phyloP scores from a whole-genome alignment of 1,139 yeast species.

The Yamadazyma songkhlaensis region DNA sequence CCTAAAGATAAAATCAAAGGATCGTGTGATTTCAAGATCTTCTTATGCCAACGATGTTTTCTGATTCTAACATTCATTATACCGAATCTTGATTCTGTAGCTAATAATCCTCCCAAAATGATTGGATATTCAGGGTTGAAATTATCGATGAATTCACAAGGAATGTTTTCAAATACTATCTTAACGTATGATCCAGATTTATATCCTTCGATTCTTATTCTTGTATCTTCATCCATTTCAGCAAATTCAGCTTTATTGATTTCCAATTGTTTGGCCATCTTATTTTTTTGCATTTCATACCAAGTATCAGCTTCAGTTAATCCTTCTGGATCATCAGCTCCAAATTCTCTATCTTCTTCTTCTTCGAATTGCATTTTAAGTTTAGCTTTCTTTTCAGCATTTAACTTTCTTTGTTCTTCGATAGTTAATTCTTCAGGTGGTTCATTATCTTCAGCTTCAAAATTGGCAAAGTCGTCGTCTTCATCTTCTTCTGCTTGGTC shows the following conservation, averaged over 20 bases:
- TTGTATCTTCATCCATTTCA: conserved; percentile 69
- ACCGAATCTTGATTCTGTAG: conserved; percentile 92
- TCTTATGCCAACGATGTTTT: conserved; percentile 99
- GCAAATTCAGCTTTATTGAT: conserved; percentile 81
- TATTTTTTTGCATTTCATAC: conserved; percentile 96
- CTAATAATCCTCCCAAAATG: conserved; percentile 83
- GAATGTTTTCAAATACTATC: conserved; percentile 75
- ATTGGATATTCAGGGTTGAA: conserved; percentile 85
- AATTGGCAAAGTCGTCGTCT: conserved; percentile 50
- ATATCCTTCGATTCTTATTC: conserved; percentile 85
- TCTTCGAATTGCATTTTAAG: conserved; percentile 87
- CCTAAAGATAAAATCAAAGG: conserved; percentile 92
- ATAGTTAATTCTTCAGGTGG: conserved; percentile 47
- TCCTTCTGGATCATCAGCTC: conserved; percentile 72
- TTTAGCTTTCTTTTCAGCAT: conserved; percentile 88
- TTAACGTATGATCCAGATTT: conserved; percentile 94
- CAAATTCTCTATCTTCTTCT: conserved; percentile 78
- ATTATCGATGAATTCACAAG: conserved; percentile 87
- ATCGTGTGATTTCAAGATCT: conserved; percentile 91
- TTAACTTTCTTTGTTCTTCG: conserved; percentile 70
- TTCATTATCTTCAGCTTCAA: conserved; percentile 46
- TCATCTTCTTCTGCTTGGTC: conserved; percentile 30
- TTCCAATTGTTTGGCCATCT: conserved; percentile 93
- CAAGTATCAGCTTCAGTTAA: conserved; percentile 85
- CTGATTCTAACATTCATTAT: conserved; percentile 89